These are phyloP conservation scores for Paecilomyces dactylethromorphus DNA, from an alignment of 2,329 filamentous ascomycete genomes.

Conservation along the genomic window DNA sequence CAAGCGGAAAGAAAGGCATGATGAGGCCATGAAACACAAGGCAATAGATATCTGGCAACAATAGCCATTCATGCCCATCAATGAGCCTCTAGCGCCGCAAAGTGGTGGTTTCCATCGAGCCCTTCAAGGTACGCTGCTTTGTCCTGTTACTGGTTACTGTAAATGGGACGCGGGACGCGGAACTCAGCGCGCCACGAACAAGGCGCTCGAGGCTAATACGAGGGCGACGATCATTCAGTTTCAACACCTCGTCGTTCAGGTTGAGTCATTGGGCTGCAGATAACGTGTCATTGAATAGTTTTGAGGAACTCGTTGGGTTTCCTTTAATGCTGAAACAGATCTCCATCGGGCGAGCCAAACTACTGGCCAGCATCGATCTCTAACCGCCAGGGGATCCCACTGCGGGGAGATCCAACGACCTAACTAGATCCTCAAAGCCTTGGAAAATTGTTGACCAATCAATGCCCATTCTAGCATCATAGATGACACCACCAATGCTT, in stretches of 20 bases:
- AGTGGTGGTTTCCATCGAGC: not conserved
- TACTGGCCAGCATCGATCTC: not conserved
- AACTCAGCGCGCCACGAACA: not conserved
- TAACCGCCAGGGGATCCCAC: not conserved
- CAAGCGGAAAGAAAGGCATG: not conserved
- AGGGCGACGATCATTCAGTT: not conserved
- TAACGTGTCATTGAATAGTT: not conserved
- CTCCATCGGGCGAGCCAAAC: not conserved
- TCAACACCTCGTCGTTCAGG: not conserved
- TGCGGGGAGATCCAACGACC: conserved; percentile 16
- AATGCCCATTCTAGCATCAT: not conserved
- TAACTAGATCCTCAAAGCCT: not conserved
- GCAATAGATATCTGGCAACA: not conserved
- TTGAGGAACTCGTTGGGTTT: not conserved
- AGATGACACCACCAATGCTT: not conserved
- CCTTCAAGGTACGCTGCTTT: not conserved
- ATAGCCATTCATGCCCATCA: not conserved
- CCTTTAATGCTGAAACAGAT: not conserved
- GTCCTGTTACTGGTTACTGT: not conserved
- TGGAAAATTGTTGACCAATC: not conserved
- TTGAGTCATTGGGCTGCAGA: not conserved
- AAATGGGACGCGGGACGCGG: not conserved
- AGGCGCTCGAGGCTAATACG: not conserved
- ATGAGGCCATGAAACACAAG: not conserved
- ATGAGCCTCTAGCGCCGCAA: not conserved